Evolutionary conservation across 1,284 basidiomycete species (phyloP), one percentile per base, ranked within the genome.

Genomic region (Heliocybe sulcata): DNA sequence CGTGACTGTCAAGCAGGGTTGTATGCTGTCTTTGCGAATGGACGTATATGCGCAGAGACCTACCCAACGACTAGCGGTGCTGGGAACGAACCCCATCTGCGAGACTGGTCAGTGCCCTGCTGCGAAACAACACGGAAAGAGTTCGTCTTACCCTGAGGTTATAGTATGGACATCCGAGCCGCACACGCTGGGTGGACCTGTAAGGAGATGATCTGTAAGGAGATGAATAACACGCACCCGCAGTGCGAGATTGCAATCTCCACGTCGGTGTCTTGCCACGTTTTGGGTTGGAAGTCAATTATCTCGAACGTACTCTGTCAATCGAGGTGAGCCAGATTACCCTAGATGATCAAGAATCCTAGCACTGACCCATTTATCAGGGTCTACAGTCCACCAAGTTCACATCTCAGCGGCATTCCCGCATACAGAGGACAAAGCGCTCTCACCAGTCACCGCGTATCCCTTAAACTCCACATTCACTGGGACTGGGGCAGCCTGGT

Each of bases 151-250:
- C 71, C 72, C 56, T 73, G 29, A 65, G 66, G 22, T 64, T 66
- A 77, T 65, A n/a, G 81, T 81, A 61, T 83, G 80, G 26, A 82
- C 72, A 62, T 83, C 80, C 10, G 74, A 75, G 53, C 73, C 77
- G 56, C 79, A 81, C 9, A 72, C 70, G 45, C 53, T 62, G 74
- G 38, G 38, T 42, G 38, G n/a, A 20, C 8, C 12, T 42, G 38
- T 20, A 42, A 3, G 12, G 16, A 42, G 12, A 4, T 31, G 29
- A 4, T 4, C 29, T 31, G 74, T 58, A 53, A 74, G 33, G 10
- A 12, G 22, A 50, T 10, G 25, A 6, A 29, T 20, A 9, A 20
- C n/a, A 25, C 29, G 6, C 51, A 35, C 33, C 51, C 70, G 58
- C 70, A 72, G 58, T 72, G 70, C 14, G 69, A 68, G 59, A 73